A percentile compares a stretch with the other conserved stretches of the same genome.
Evolutionary conservation across 2,329 filamentous ascomycete species (phyloP).

Genomic region (Xylaria sp.): DNA sequence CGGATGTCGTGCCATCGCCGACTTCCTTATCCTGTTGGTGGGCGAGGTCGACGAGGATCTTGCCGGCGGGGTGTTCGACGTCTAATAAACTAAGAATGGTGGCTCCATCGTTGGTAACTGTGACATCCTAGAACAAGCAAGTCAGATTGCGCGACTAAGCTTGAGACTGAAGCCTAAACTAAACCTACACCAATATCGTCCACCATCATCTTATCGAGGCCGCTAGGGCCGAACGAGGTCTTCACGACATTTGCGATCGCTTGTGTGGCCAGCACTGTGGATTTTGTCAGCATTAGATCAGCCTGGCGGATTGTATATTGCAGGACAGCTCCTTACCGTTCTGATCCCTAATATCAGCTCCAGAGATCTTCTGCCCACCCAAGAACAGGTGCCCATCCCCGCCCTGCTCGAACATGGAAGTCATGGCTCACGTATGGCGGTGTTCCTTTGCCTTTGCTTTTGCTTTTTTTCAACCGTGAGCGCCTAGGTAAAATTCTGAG

Average conservation of each 20-base stretch:
- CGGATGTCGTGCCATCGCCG: constrained; percentile 96
- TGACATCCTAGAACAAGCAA: constrained; percentile 76
- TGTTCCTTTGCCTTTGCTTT: neutral
- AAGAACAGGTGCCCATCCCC: constrained; percentile 97
- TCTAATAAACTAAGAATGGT: constrained; percentile 96
- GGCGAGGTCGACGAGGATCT: constrained; percentile 96
- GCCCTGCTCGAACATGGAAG: constrained; percentile 94
- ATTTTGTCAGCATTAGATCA: constrained; percentile 43
- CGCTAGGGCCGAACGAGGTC: constrained; percentile 96
- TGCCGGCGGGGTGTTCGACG: constrained; percentile 96
- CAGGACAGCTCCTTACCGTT: constrained; percentile 71
- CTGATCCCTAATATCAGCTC: constrained; percentile 95
- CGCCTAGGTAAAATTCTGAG: neutral
- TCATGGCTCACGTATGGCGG: constrained; percentile 66
- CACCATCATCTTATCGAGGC: constrained; percentile 99
- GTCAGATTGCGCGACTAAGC: constrained; percentile 32
- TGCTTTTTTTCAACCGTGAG: neutral
- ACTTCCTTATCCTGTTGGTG: constrained; percentile 99
- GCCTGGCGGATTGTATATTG: constrained; percentile 3
- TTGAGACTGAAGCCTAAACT: constrained; percentile 26
- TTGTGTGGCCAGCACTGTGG: constrained; percentile 86
- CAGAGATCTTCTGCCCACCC: constrained; percentile 96
- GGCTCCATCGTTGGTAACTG: constrained; percentile 97
- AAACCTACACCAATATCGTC: constrained; percentile 90
- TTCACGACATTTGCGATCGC: constrained; percentile 99